phyloP scores from a whole-genome alignment of 192 early-diverging fungal genomes.

The Jimgerdemannia flammicorona region DNA sequence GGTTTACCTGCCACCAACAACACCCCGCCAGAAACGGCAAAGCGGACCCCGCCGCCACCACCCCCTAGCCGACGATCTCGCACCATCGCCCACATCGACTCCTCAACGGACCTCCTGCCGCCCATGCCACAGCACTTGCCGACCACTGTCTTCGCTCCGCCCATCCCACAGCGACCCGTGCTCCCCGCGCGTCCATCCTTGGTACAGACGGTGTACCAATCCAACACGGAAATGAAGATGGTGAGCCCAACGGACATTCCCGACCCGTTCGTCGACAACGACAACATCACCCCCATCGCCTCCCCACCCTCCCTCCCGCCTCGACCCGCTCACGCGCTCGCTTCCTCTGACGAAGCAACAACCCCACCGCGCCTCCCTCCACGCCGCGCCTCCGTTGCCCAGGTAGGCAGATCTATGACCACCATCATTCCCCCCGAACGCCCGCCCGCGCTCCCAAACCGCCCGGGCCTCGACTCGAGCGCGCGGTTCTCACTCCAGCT shows the following conservation, averaged over 20 bases:
- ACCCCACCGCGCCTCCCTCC: too few species aligned
- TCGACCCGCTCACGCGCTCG: too few species aligned
- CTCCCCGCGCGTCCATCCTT: conserved; percentile 23
- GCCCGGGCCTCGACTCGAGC: background rate
- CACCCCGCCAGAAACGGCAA: conserved; percentile 2
- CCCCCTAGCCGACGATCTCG: conserved; percentile 20
- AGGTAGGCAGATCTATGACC: too few species aligned
- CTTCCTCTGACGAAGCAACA: too few species aligned
- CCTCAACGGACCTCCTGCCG: background rate
- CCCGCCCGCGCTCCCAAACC: too few species aligned
- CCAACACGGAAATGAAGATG: too few species aligned
- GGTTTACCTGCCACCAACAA: conserved; percentile 22
- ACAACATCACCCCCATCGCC: too few species aligned
- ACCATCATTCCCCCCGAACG: too few species aligned
- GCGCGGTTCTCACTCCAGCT: background rate
- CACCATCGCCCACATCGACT: background rate
- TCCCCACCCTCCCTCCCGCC: too few species aligned
- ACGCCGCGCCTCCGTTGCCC: too few species aligned
- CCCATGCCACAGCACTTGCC: conserved; percentile 3
- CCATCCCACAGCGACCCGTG: conserved; percentile 3
- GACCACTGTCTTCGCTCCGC: conserved; percentile 5
- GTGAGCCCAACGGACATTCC: too few species aligned
- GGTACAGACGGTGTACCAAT: background rate
- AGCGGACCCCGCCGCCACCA: conserved; percentile 8
- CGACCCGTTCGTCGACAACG: too few species aligned